Evolutionary conservation across 2,329 filamentous ascomycete genomes (phyloP).

Genomic region (Trichophaea hybrida): DNA sequence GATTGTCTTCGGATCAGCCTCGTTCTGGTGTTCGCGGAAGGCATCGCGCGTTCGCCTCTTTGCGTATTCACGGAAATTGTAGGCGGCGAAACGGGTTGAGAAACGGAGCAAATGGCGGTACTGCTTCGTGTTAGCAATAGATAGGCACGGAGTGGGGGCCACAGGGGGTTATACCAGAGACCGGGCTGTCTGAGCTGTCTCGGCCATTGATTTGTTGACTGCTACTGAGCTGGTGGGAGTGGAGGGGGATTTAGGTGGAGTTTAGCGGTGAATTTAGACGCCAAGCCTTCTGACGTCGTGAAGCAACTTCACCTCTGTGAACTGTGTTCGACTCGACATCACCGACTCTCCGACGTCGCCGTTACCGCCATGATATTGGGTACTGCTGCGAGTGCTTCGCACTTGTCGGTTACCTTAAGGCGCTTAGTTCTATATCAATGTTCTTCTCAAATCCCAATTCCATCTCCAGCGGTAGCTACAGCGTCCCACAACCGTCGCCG

Average conservation of each 20-base stretch:
- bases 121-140: constrained; percentile 35
- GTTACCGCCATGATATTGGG: background rate
- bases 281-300: background rate
- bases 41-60: constrained; percentile 78
- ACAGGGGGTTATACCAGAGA: constrained; percentile 14
- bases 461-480: background rate
- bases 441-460: background rate
- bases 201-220: constrained; percentile 12
- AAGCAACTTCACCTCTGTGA: background rate
- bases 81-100: constrained; percentile 72
- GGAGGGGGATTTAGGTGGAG: background rate
- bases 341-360: too few relatives aligned
- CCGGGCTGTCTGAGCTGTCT: constrained; percentile 18
- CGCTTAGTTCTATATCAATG: background rate
- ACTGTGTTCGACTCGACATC: background rate
- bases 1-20: constrained; percentile 59
- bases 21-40: constrained; percentile 64
- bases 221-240: background rate
- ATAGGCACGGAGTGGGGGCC: background rate
- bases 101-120: constrained; percentile 86
- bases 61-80: constrained; percentile 97
- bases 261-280: background rate
- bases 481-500: background rate
- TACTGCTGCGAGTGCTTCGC: background rate
- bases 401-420: background rate